A percentile compares a stretch with the other conserved stretches of the same genome.
Conservation (phyloP, 23 red algal genomes). For the Gracilariopsis chorda region DNA sequence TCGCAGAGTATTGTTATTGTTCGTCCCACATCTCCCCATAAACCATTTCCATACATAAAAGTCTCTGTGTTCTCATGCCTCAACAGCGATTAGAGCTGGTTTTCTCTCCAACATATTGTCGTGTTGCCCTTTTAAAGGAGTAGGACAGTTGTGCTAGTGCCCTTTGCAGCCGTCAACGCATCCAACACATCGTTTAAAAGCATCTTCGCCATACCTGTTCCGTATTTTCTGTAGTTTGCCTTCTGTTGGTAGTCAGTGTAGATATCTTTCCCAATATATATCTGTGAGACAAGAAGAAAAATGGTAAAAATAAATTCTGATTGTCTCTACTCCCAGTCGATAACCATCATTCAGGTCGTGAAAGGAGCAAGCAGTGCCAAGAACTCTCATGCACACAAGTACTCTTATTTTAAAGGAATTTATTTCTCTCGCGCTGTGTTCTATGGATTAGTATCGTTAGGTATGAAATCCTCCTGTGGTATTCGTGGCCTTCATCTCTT, state of each 20-base stretch:
- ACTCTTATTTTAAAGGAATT: too few relatives aligned
- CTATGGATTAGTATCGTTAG: too few relatives aligned
- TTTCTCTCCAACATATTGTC: slow-evolving; percentile 14
- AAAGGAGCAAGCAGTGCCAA: too few relatives aligned
- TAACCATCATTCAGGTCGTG: too few relatives aligned
- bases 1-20: slow-evolving; percentile 1
- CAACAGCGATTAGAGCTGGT: not conserved
- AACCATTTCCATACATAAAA: slow-evolving; percentile 40
- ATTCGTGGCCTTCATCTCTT: too few relatives aligned
- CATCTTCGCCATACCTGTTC: not conserved
- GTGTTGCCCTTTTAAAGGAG: slow-evolving; percentile 37
- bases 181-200: slow-evolving; percentile 15
- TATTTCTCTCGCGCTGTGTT: too few relatives aligned
- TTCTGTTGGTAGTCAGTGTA: not conserved
- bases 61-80: slow-evolving; percentile 5
- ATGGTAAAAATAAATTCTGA: too few relatives aligned
- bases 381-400: too few relatives aligned
- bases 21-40: slow-evolving; percentile 28
- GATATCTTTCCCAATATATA: not conserved
- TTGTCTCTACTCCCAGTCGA: too few relatives aligned
- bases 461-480: too few relatives aligned
- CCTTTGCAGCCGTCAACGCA: slow-evolving; percentile 15
- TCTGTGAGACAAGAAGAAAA: too few relatives aligned
- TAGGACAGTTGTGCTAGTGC: slow-evolving; percentile 33
- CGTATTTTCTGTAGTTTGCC: slow-evolving; percentile 9